phyloP scores from a whole-genome alignment of 345 rosid genomes.

The Populus deltoides region DNA sequence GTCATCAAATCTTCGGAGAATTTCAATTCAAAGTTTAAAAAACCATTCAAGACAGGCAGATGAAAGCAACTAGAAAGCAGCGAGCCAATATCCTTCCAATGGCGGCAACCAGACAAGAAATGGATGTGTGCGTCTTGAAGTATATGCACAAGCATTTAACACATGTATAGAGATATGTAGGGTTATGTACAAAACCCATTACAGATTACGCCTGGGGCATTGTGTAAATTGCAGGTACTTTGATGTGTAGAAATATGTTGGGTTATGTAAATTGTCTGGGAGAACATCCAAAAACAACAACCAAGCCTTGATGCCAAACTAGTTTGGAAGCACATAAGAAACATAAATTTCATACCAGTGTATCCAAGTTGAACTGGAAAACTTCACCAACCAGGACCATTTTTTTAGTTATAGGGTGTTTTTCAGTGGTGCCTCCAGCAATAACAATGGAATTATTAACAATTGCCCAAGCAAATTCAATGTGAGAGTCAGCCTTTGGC shows the following conservation, averaged over 20 bases:
- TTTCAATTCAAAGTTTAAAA: background rate
- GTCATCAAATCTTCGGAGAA: background rate
- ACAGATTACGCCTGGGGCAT: background rate
- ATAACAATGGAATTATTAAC: constrained; percentile 82
- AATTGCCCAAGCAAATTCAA: constrained; percentile 91
- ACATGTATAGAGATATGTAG: background rate
- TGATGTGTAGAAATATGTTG: background rate
- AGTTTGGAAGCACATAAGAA: background rate
- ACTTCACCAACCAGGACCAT: constrained; percentile 90
- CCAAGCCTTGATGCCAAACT: background rate
- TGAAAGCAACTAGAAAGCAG: background rate
- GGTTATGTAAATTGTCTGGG: background rate
- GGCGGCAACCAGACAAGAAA: background rate
- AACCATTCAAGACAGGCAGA: background rate
- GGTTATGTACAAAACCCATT: background rate
- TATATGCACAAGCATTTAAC: background rate
- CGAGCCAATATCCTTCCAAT: background rate
- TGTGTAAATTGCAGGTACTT: background rate
- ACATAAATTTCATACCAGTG: constrained; percentile 45
- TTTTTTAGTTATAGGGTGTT: constrained; percentile 84
- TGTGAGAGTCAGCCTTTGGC: constrained; percentile 94
- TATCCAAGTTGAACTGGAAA: constrained; percentile 70
- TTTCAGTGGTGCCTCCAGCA: constrained; percentile 93
- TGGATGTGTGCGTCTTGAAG: background rate
- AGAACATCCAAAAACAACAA: background rate